Conservation (phyloP, 345 rosid genomes). For the Brassica carinata region DNA sequence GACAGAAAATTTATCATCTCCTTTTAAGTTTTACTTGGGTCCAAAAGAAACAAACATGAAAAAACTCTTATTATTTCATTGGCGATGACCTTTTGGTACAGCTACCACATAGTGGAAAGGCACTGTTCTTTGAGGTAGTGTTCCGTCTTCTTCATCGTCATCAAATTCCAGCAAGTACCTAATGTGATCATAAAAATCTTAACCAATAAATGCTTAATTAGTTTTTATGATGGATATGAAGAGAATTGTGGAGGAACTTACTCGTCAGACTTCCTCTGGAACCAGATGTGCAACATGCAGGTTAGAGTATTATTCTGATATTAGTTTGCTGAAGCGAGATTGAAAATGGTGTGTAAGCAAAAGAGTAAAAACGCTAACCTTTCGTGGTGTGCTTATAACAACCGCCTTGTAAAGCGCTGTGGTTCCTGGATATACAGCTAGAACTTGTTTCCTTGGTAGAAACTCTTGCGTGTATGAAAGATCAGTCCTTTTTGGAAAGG, state of each 20-base stretch:
- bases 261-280: slow-evolving; percentile 91
- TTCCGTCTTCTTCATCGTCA: slow-evolving; percentile 95
- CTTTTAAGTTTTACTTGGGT: not conserved
- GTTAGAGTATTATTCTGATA: not conserved
- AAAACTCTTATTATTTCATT: slow-evolving; percentile 38
- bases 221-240: not conserved
- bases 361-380: slow-evolving; percentile 53
- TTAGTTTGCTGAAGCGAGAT: slow-evolving; percentile 43
- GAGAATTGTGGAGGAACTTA: slow-evolving; percentile 47
- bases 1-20: not conserved
- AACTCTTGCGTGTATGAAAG: slow-evolving; percentile 64
- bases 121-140: slow-evolving; percentile 81
- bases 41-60: not conserved
- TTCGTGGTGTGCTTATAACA: slow-evolving; percentile 72
- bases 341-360: slow-evolving; percentile 65
- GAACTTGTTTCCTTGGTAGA: slow-evolving; percentile 66
- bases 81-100: slow-evolving; percentile 83
- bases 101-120: slow-evolving; percentile 83
- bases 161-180: slow-evolving; percentile 93
- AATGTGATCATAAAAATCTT: slow-evolving; percentile 21
- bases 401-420: slow-evolving; percentile 96
- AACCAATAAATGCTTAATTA: not conserved
- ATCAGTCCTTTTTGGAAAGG: slow-evolving; percentile 77
- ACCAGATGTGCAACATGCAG: slow-evolving; percentile 27
- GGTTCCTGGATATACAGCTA: slow-evolving; percentile 99